Evolutionary conservation across 176 grass and related monocot genomes (phyloP).

Genomic region (Aegilops longissima): DNA sequence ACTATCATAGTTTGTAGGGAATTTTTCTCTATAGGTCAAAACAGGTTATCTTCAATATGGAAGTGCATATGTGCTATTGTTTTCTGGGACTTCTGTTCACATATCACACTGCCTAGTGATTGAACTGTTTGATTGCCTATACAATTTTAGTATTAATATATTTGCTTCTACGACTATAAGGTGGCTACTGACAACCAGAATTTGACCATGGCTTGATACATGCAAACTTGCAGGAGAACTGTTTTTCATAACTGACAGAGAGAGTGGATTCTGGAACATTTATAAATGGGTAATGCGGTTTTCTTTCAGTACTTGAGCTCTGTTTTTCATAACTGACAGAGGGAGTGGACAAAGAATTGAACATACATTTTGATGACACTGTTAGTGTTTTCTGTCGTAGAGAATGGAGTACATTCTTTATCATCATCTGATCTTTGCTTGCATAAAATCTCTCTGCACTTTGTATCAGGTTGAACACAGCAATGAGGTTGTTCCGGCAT

Average conservation of each 20-base stretch:
- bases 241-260: slow-evolving; percentile 86
- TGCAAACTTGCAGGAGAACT: slow-evolving; percentile 70
- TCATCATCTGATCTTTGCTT: background rate
- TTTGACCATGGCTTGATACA: background rate
- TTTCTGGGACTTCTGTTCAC: background rate
- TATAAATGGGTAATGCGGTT: slow-evolving; percentile 80
- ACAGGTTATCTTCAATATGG: background rate
- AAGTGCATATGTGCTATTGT: background rate
- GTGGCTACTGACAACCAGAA: background rate
- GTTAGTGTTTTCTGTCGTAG: background rate
- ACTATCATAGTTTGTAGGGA: background rate
- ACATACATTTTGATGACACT: slow-evolving; percentile 1
- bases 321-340: background rate
- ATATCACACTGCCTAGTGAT: slow-evolving; percentile 20
- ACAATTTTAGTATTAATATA: background rate
- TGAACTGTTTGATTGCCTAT: background rate
- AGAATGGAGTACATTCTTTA: background rate
- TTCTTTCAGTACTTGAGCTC: background rate
- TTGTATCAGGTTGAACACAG: slow-evolving; percentile 64
- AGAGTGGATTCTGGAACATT: slow-evolving; percentile 92
- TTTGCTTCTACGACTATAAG: background rate
- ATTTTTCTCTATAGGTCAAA: background rate
- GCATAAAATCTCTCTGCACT: slow-evolving; percentile 14
- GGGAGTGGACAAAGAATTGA: too few species aligned
- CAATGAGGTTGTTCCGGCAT: slow-evolving; percentile 67